These are phyloP conservation scores for Crithidia bombi DNA, from an alignment of 208 protist genomes.

Conservation along the genomic window DNA sequence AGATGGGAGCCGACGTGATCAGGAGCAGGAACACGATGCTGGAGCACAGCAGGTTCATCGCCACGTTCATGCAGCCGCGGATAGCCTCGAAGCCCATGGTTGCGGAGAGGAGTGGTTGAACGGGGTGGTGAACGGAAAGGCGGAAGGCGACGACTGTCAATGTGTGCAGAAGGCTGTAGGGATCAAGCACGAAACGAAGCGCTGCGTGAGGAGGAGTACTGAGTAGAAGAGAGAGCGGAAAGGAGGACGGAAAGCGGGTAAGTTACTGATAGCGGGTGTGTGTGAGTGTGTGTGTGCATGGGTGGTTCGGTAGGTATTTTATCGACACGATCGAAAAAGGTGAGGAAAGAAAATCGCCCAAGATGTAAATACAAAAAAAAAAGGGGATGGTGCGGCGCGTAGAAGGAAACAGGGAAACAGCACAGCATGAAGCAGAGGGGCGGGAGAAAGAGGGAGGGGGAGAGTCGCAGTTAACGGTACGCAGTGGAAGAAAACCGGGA, in stretches of 20 bases:
- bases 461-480: too few species aligned
- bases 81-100: conserved; percentile 63
- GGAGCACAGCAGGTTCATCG: conserved; percentile 48
- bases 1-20: conserved; percentile 49
- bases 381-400: too few species aligned
- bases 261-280: background rate
- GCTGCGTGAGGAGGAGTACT: background rate
- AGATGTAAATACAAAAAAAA: too few species aligned
- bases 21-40: conserved; percentile 61
- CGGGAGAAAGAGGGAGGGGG: background rate
- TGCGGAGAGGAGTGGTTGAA: conserved; percentile 11
- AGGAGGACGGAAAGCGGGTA: background rate
- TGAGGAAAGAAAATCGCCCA: background rate
- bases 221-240: background rate
- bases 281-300: too few species aligned
- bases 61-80: conserved; percentile 41
- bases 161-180: background rate
- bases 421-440: background rate
- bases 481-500: background rate
- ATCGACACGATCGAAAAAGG: background rate
- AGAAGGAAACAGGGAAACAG: background rate
- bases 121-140: background rate
- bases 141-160: background rate
- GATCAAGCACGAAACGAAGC: conserved; percentile 2
- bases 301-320: background rate